These are phyloP conservation scores for Incumbomyces lentus DNA, from an alignment of 2,329 filamentous ascomycete species.

Conservation along the genomic window DNA sequence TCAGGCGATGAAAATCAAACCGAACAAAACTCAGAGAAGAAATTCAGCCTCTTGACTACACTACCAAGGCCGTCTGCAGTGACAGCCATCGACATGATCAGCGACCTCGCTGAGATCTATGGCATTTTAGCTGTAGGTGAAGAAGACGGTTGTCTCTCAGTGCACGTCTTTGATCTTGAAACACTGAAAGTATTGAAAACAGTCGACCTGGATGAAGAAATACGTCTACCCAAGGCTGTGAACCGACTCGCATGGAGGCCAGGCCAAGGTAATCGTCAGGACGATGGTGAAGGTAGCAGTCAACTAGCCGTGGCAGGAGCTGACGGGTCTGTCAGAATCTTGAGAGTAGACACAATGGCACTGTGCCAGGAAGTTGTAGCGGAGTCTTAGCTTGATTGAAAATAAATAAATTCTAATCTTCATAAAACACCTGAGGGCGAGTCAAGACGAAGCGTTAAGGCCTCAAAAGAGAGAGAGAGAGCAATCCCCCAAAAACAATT, in stretches of 20 bases:
- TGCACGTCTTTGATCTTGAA: conserved; percentile 30
- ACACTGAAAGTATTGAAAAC: conserved; percentile 23
- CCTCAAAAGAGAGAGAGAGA: not conserved
- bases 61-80: conserved; percentile 51
- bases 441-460: conserved; percentile 8
- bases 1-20: conserved; percentile 12
- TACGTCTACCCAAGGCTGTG: conserved; percentile 54
- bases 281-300: conserved; percentile 25
- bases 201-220: conserved; percentile 16
- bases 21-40: conserved; percentile 13
- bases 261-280: conserved; percentile 9
- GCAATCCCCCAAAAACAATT: not conserved
- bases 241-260: conserved; percentile 63
- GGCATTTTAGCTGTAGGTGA: conserved; percentile 37
- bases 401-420: too few species aligned
- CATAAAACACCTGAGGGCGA: too few species aligned
- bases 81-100: conserved; percentile 60
- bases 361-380: conserved; percentile 4
- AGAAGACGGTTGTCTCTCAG: conserved; percentile 36
- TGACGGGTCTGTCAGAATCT: conserved; percentile 25
- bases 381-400: not conserved
- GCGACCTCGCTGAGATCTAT: conserved; percentile 21
- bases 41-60: conserved; percentile 26
- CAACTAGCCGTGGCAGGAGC: conserved; percentile 16
- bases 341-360: conserved; percentile 14